A percentile compares a stretch with the other conserved stretches of the same genome.
Evolutionary conservation across 352 stramenopile species (phyloP).

Genomic region (Aphanomyces cochlioides): DNA sequence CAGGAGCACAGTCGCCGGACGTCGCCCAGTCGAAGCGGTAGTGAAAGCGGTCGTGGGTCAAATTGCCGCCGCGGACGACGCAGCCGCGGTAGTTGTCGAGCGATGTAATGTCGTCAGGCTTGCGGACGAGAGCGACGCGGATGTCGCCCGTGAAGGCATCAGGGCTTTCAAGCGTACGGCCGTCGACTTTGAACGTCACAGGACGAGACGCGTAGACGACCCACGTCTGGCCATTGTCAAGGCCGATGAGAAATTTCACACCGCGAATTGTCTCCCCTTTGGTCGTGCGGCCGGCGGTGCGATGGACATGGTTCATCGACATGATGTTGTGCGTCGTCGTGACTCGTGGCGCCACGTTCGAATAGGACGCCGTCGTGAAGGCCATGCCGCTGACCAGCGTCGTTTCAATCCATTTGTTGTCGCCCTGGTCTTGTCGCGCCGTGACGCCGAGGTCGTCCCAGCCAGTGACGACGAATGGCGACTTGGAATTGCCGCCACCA

Average conservation of each 20-base stretch:
- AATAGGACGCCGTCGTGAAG: conserved; percentile 52
- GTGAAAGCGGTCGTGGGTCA: conserved; percentile 6
- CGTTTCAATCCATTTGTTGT: conserved; percentile 38
- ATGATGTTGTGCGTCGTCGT: conserved; percentile 42
- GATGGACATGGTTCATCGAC: conserved; percentile 42
- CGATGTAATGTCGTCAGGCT: conserved; percentile 30
- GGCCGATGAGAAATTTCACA: conserved; percentile 50
- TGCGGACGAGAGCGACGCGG: conserved; percentile 14
- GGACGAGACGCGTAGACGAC: conserved; percentile 48
- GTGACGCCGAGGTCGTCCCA: conserved; percentile 68
- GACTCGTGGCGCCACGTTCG: conserved; percentile 41
- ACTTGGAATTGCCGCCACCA: background rate
- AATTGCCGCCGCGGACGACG: conserved; percentile 43
- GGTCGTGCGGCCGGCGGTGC: background rate
- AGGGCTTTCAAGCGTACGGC: background rate
- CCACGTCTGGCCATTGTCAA: conserved; percentile 58
- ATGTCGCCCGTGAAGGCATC: conserved; percentile 5
- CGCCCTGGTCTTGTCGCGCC: conserved; percentile 39
- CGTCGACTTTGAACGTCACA: background rate
- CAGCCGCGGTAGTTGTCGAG: conserved; percentile 67
- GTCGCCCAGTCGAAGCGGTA: conserved; percentile 49
- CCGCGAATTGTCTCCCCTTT: conserved; percentile 33
- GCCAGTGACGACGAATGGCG: conserved; percentile 45
- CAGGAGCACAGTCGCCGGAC: conserved; percentile 46
- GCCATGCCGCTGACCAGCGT: conserved; percentile 64